Base-by-base conservation (phyloP, 208 protist genomes). In the Acanthamoeba lenticulata region DNA sequence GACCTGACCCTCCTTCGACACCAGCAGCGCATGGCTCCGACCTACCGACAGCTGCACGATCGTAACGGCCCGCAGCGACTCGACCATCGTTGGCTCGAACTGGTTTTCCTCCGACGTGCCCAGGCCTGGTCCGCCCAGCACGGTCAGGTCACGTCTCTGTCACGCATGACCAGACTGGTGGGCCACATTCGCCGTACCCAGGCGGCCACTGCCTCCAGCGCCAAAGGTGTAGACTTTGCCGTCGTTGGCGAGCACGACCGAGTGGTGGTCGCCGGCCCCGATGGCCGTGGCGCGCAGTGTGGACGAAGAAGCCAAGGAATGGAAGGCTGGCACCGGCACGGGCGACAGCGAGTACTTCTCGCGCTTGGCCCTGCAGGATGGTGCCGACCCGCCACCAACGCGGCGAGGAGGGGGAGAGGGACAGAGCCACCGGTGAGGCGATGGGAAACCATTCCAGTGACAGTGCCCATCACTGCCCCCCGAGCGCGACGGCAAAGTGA, bases 321-420 rank as follows among this genome's bases (percentile, higher is more conserved):
- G 13, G 27, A 85, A 85, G 36, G 38, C 21, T 21, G 1, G 74
- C 19, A 85, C 44, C 27, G 55, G 74, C 29, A 38, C 74, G 15
- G 74, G 74, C 36, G 74, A 45, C 42, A 85, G 44, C 4, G 74
- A 85, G 44, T 85, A 85, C 74, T 85, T 85, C 74, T 85, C 74
- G 40, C 13, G n/a, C 44, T 85, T 85, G 44, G 15, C 44, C 44
- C 74, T 85, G 74, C 13, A 38, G 4, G 32, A 29, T 11, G 52
- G 52, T 60, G 52, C n/a, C n/a, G n/a, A n/a, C n/a, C n/a, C n/a
- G n/a, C n/a, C n/a, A n/a, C n/a, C n/a, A n/a, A n/a, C n/a, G n/a
- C n/a, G 0, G 34, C 11, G 36, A 74, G 13, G 34, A n/a, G 4
- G 27, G 1, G 6, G 57, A 34, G n/a, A 7, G 57, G 57, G 57